These are phyloP conservation scores for Tuber brumale DNA, from an alignment of 495 filamentous ascomycete species.

Conservation along the genomic window DNA sequence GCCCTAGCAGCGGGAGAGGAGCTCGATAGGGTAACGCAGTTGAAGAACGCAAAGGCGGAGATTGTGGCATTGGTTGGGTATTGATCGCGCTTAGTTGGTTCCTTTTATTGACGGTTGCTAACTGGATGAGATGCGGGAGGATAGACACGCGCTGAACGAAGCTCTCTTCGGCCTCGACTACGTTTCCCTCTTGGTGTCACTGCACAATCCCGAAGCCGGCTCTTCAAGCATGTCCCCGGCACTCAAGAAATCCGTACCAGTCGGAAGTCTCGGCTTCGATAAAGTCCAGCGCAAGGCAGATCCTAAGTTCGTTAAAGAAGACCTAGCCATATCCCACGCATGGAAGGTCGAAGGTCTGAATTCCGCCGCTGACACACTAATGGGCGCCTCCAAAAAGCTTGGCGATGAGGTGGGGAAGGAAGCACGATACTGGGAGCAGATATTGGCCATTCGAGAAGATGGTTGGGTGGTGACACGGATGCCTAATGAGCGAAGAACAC, in stretches of 20 bases:
- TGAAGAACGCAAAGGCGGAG: constrained; percentile 31
- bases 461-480: constrained; percentile 77
- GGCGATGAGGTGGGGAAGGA: constrained; percentile 70
- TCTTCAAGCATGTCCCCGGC: constrained; percentile 60
- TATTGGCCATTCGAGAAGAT: constrained; percentile 68
- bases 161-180: constrained; percentile 68
- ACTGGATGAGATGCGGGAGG: constrained; percentile 5
- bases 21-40: constrained; percentile 23
- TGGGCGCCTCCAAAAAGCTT: constrained; percentile 65
- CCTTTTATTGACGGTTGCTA: constrained; percentile 6
- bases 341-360: constrained; percentile 73
- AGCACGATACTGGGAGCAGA: constrained; percentile 79
- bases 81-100: neutral
- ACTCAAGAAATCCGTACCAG: constrained; percentile 61
- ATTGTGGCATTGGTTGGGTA: constrained; percentile 31
- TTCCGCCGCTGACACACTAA: constrained; percentile 62
- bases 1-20: constrained; percentile 29
- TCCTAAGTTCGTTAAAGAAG: constrained; percentile 45
- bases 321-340: constrained; percentile 58
- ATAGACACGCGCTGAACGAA: constrained; percentile 59
- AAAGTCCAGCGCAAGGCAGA: constrained; percentile 56
- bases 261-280: constrained; percentile 70
- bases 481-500: constrained; percentile 62
- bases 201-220: constrained; percentile 62
- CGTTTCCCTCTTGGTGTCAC: constrained; percentile 75